Evolutionary conservation across 805 yeast genomes (phyloP).

Genomic region (Sporopachydermia quercuum): DNA sequence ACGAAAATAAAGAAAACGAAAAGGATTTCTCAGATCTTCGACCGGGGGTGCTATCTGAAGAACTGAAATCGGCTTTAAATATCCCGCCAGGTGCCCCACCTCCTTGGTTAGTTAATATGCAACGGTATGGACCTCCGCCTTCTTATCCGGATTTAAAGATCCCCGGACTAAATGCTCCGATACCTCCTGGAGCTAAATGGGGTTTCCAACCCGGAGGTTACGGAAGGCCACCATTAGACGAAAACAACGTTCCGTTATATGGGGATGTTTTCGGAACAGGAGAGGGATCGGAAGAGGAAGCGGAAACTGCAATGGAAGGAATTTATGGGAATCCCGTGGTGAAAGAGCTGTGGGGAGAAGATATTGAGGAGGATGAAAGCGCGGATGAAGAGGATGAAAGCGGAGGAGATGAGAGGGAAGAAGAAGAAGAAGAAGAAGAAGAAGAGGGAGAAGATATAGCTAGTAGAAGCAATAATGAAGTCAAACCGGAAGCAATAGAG

Average conservation of each 20-base stretch:
- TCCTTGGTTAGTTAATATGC: conserved; percentile 72
- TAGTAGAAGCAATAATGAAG: too few species aligned
- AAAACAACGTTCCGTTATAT: conserved; percentile 18
- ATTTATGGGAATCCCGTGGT: conserved; percentile 10
- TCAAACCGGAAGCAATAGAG: too few species aligned
- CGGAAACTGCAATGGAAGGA: conserved; percentile 4
- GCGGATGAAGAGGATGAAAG: conserved; percentile 18
- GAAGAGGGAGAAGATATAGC: conserved; percentile 17
- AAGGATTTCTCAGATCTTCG: conserved; percentile 25
- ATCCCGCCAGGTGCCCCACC: conserved; percentile 44
- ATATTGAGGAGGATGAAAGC: too few species aligned
- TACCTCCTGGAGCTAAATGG: conserved; percentile 24
- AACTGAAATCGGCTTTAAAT: conserved; percentile 55
- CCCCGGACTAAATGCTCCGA: conserved; percentile 34
- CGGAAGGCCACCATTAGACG: conserved; percentile 23
- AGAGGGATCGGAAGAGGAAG: conserved; percentile 3
- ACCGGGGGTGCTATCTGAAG: conserved; percentile 58
- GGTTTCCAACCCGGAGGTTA: conserved; percentile 26
- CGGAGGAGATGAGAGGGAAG: conserved; percentile 21
- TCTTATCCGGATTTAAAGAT: conserved; percentile 52
- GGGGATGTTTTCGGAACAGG: conserved; percentile 19
- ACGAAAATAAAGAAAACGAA: conserved; percentile 68
- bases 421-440: conserved; percentile 19
- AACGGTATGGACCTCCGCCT: conserved; percentile 68
- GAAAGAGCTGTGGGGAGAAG: conserved; percentile 21